Base-by-base conservation (phyloP, 345 rosid genomes). In the Sisymbrium irio region DNA sequence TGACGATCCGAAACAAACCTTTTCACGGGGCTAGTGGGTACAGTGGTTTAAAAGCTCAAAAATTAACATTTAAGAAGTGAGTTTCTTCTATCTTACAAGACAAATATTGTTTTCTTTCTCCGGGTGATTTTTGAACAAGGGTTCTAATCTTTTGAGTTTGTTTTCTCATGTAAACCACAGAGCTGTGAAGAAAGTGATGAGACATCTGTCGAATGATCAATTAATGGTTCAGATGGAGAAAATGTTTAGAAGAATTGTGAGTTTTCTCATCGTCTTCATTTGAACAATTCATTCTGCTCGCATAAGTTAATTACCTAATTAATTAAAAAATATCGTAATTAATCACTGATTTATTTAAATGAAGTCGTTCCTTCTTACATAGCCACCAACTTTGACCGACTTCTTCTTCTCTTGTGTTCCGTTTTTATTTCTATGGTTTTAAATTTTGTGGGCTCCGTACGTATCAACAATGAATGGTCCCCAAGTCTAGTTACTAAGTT, bases 191-290 rank as follows among this genome's bases (percentile, higher is more conserved):
- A 36, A 80, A 70, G 77, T 82, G 5, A 74, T 87, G 64, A 81
- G 79, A 50, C 73, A 81, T 69, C 67, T 27, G 69, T 90, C 7
- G 80, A 27, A 0, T 22, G 33, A 73, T 6, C 88, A 79, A 39
- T 42, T 83, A 25, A 74, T 53, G 42, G 35, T 59, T 22, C 47
- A 19, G 27, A 63, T 92, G 63, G 93, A 90, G 80, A 88, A 88
- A 30, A 64, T 64, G 30, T 0, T 90, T 6, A 82, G 88, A 55
- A 40, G 15, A 73, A 72, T 72, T 77, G 98, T 92, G 63, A 62
- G 87, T 51, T 15, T 47, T 51, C 35, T 15, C 17, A 20, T 45
- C 25, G 9, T 58, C 53, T 74, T 3, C 35, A 30, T 2, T 74
- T 46, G 27, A n/a, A 56, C 57, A 7, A 44, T 20, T 54, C 22